A percentile compares a stretch with the other conserved stretches of the same genome.
These are phyloP conservation scores for Trichosporon asahii DNA, from an alignment of 1,284 basidiomycete species.

Conservation along the genomic window DNA sequence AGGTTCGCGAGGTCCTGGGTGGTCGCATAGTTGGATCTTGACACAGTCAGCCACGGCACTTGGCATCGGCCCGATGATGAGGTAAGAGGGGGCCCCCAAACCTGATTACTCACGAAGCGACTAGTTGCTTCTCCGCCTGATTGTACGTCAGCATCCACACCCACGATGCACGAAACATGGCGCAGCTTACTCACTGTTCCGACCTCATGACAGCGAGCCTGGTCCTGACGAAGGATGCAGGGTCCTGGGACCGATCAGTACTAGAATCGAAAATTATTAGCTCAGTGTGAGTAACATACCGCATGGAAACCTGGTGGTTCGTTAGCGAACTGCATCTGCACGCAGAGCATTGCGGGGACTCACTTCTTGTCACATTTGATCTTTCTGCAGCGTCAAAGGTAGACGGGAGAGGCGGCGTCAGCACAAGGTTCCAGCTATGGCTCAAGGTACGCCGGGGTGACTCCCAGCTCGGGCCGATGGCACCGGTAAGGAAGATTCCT, in stretches of 20 bases:
- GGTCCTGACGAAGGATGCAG: constrained; percentile 49
- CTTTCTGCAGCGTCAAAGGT: constrained; percentile 30
- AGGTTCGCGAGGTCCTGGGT: constrained; percentile 46
- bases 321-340: constrained; percentile 19
- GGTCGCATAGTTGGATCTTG: constrained; percentile 43
- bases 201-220: constrained; percentile 51
- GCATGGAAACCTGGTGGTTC: constrained; percentile 17
- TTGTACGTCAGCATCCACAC: constrained; percentile 19
- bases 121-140: constrained; percentile 45
- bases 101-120: constrained; percentile 31
- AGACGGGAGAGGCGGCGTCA: constrained; percentile 9
- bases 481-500: not conserved
- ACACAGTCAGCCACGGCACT: constrained; percentile 5
- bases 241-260: constrained; percentile 34
- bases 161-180: not conserved
- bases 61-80: not conserved
- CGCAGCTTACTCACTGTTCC: constrained; percentile 41
- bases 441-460: not conserved
- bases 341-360: constrained; percentile 23
- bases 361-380: constrained; percentile 54
- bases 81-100: not conserved
- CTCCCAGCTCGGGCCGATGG: not conserved
- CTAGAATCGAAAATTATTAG: not conserved
- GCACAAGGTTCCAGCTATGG: not conserved
- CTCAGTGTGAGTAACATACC: constrained; percentile 8